Evolutionary conservation across 2,329 filamentous ascomycete genomes (phyloP).

Genomic region (Ophiostoma novo-ulmi): DNA sequence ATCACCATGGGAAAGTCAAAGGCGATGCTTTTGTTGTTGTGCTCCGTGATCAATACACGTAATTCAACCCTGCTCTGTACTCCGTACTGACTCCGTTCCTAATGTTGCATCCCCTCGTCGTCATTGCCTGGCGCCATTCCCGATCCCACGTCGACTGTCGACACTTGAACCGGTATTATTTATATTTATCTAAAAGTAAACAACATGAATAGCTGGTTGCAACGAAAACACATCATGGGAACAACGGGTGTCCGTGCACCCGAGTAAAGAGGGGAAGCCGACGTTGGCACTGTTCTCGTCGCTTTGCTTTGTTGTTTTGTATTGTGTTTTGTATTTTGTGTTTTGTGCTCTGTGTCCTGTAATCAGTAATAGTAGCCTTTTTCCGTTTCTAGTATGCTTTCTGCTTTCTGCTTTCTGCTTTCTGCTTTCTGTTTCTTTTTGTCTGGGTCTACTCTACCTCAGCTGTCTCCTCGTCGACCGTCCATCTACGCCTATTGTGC

Average conservation of each 20-base stretch:
- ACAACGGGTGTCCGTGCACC: conserved; percentile 10
- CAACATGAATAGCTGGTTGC: not conserved
- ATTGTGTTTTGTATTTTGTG: not conserved
- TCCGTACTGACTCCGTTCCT: too few relatives aligned
- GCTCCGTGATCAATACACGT: too few relatives aligned
- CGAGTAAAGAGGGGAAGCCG: conserved; percentile 9
- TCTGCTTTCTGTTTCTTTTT: too few relatives aligned
- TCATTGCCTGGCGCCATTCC: not conserved
- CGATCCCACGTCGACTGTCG: not conserved
- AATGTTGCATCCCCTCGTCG: not conserved
- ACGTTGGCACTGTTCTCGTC: not conserved
- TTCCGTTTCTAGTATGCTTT: too few relatives aligned
- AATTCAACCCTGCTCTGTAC: too few relatives aligned
- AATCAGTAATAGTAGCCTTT: too few relatives aligned
- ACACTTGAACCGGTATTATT: not conserved
- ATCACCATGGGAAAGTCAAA: not conserved
- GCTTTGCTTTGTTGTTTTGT: not conserved
- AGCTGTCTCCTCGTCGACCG: too few relatives aligned
- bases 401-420: too few relatives aligned
- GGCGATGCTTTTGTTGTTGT: not conserved
- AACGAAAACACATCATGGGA: conserved; percentile 9
- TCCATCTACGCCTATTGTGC: too few relatives aligned
- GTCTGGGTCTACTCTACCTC: too few relatives aligned
- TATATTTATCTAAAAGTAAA: not conserved
- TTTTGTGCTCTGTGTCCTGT: not conserved